Conservation (phyloP, 305 asterid genomes). For the Monarda citriodora region DNA sequence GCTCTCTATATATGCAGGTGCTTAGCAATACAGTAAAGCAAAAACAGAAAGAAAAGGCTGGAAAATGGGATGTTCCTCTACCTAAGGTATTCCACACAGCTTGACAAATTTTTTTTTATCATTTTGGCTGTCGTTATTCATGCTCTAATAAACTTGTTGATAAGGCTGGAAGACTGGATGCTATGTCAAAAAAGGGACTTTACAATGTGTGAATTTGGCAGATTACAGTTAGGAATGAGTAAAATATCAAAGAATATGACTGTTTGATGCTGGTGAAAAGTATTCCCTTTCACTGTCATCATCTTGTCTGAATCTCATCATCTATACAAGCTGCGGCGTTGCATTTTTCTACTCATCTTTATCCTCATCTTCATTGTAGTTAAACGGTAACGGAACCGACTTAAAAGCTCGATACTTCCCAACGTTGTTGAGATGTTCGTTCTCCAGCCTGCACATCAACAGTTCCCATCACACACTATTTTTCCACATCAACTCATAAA, state of each 20-base stretch:
- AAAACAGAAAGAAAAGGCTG: no score
- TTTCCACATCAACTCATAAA: neutral
- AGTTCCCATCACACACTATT: neutral
- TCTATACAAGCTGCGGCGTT: constrained; percentile 3
- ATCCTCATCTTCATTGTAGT: constrained; percentile 46
- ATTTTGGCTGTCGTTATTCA: neutral
- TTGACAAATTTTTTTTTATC: no score
- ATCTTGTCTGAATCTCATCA: neutral
- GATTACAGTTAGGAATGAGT: neutral
- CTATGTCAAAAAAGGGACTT: neutral
- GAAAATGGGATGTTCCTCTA: no score
- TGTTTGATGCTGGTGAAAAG: neutral
- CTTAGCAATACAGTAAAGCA: no score
- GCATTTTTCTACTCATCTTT: constrained; percentile 32
- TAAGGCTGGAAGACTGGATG: neutral
- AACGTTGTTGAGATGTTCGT: constrained; percentile 77
- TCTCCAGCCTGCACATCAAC: constrained; percentile 52
- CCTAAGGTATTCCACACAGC: no score
- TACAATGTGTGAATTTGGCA: constrained; percentile 2
- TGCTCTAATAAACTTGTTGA: constrained; percentile 8
- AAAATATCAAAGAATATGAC: constrained; percentile 20
- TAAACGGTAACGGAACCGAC: constrained; percentile 69
- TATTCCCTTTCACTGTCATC: neutral
- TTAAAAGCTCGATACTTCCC: constrained; percentile 80
- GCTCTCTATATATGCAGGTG: no score